Evolutionary conservation across 129 eudicot genomes (phyloP).

Genomic region (Tanacetum coccineum): DNA sequence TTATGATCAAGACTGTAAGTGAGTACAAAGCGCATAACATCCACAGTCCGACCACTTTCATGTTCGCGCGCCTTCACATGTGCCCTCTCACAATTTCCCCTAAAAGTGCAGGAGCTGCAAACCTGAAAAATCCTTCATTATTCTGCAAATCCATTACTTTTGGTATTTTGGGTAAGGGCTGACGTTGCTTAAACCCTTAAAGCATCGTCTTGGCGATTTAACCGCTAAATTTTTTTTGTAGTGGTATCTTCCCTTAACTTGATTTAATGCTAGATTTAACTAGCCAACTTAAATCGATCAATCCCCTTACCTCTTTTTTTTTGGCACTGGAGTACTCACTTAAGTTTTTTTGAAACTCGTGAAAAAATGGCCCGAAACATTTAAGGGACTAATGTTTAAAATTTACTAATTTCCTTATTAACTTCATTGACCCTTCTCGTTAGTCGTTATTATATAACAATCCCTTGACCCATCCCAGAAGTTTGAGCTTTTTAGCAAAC

Average conservation of each 20-base stretch:
- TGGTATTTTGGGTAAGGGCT: not conserved
- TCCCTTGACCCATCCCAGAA: slow-evolving; percentile 9
- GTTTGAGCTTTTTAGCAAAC: not conserved
- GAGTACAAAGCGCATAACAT: too few relatives aligned
- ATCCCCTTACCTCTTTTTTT: too few relatives aligned
- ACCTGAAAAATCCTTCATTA: slow-evolving; percentile 44
- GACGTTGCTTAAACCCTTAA: too few relatives aligned
- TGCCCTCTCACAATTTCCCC: slow-evolving; percentile 80
- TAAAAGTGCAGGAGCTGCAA: slow-evolving; percentile 73
- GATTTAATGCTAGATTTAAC: too few relatives aligned
- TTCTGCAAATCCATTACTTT: not conserved
- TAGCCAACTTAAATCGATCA: too few relatives aligned
- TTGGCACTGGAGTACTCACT: too few relatives aligned
- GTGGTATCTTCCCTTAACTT: not conserved
- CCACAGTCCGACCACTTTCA: slow-evolving; percentile 50
- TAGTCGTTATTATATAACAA: not conserved
- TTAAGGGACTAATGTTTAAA: not conserved
- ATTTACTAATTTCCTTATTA: too few relatives aligned
- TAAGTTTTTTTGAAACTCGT: too few relatives aligned
- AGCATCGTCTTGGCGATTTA: not conserved
- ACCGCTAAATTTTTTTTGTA: not conserved
- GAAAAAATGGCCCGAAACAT: not conserved
- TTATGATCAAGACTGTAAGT: too few relatives aligned
- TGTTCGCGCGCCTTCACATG: slow-evolving; percentile 48
- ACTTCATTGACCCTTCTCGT: too few relatives aligned